A percentile compares a stretch with the other conserved stretches of the same genome.
phyloP scores from a whole-genome alignment of 116 monocot genomes.

The Phalaenopsis hybrid region DNA sequence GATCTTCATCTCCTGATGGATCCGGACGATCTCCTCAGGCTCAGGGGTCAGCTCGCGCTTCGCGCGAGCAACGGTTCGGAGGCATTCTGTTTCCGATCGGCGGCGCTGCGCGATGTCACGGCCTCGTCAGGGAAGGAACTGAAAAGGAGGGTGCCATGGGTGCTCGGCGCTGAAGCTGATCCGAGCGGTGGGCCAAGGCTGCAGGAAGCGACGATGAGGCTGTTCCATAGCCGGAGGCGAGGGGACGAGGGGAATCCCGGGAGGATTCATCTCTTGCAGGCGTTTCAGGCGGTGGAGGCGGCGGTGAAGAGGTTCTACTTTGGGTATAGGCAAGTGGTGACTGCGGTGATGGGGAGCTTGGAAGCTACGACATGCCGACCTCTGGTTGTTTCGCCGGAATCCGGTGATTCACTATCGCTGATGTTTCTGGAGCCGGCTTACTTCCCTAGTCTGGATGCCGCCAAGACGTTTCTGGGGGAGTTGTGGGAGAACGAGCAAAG shows the following conservation, averaged over 20 bases:
- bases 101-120: slow-evolving; percentile 37
- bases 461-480: slow-evolving; percentile 77
- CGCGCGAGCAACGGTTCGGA: slow-evolving; percentile 17
- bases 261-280: slow-evolving; percentile 67
- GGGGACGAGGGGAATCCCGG: slow-evolving; percentile 23
- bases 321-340: slow-evolving; percentile 55
- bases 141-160: slow-evolving; percentile 46
- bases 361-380: slow-evolving; percentile 38
- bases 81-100: slow-evolving; percentile 57
- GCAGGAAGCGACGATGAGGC: slow-evolving; percentile 74
- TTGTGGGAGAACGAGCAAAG: slow-evolving; percentile 25
- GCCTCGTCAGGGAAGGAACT: slow-evolving; percentile 36
- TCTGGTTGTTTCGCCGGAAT: slow-evolving; percentile 15
- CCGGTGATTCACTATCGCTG: slow-evolving; percentile 39
- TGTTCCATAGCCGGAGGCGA: slow-evolving; percentile 37
- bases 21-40: slow-evolving; percentile 70
- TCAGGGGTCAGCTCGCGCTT: slow-evolving; percentile 55
- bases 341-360: slow-evolving; percentile 63
- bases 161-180: slow-evolving; percentile 75
- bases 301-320: slow-evolving; percentile 81
- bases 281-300: slow-evolving; percentile 62
- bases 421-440: slow-evolving; percentile 78
- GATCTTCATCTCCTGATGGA: slow-evolving; percentile 77
- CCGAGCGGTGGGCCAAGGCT: slow-evolving; percentile 67
- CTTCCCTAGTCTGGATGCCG: slow-evolving; percentile 78